A percentile compares a stretch with the other conserved stretches of the same genome.
Evolutionary conservation across 202 grass and related monocot species (phyloP).

Genomic region (Zizania palustris): DNA sequence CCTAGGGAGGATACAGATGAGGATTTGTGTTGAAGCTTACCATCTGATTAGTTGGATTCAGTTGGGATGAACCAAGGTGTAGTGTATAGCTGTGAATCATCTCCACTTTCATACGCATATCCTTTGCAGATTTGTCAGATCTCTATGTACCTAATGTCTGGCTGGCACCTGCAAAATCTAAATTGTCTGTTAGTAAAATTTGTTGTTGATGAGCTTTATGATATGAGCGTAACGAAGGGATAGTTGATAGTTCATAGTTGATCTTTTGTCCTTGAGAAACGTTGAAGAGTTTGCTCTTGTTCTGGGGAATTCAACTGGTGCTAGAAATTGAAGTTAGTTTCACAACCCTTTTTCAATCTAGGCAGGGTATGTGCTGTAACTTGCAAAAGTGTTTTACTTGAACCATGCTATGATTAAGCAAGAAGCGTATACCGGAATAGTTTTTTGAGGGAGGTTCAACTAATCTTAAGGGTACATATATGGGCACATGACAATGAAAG

Average conservation of each 20-base stretch:
- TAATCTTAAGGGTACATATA: conserved; percentile 6
- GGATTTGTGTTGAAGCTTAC: neutral
- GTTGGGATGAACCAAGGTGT: conserved; percentile 6
- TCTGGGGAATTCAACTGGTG: conserved; percentile 21
- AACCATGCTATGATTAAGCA: conserved; percentile 9
- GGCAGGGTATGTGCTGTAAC: neutral
- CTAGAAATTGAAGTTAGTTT: conserved; percentile 13
- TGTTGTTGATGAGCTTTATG: neutral
- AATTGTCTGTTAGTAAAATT: neutral
- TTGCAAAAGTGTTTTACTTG: neutral
- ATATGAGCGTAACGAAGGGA: neutral
- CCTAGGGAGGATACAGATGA: neutral
- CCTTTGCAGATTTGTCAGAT: neutral
- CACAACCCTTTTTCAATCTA: conserved; percentile 12
- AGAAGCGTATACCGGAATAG: neutral
- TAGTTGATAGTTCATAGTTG: neutral
- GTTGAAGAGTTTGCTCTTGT: neutral
- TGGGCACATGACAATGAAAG: conserved; percentile 1
- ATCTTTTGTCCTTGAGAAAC: conserved; percentile 13
- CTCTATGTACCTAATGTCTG: neutral
- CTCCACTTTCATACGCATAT: neutral
- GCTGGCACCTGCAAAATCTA: neutral
- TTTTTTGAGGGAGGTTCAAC: neutral
- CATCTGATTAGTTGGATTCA: neutral
- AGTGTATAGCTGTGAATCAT: neutral